Base-by-base conservation (phyloP, 1,139 yeast genomes). In the Pichia sp. region DNA sequence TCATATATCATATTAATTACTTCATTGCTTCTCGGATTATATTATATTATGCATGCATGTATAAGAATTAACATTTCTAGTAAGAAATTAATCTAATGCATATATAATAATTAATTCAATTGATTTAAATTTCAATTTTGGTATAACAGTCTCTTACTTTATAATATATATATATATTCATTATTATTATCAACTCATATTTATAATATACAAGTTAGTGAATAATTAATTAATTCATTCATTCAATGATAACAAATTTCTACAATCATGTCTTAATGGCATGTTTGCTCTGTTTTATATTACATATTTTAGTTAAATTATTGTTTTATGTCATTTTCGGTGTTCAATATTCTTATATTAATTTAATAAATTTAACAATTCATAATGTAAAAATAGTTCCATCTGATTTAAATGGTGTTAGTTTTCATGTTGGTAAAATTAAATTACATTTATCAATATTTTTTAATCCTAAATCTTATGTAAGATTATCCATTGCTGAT, bases 371-470 rank as follows among this genome's bases (percentile, higher is more conserved):
- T 26, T 32, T 54, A 2, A 42, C 52, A 2, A 26, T 54, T 3
- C 39, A 44, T 40, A 28, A 34, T 29, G 7, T 53, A 3, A 26
- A 31, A 8, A 29, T 39, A n/a, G 35, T 34, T 5, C 18, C 46
- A 5, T 7, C 36, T 10, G 18, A 32, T 5, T 31, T 31, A 18
- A 28, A 35, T 4, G 26, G 31, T 31, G n/a, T 50, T 4, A 29
- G 11, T 1, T 25, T 50, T 6, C 30, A 34, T n/a, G 39, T 51
- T 5, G 43, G 38, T 1, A 40, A 29, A 29, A 37, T 53, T 1
- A 48, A 35, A 26, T 27, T 53, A 6, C 45, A 48, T 34, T 47
- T 54, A 26, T 50, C 57, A 37, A 11, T 52, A 5, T 44, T 49
- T n/a, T 7, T 18, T 4, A 39, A 27, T 11, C 9, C n/a, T 3